Evolutionary conservation across 1,284 basidiomycete species (phyloP).

Genomic region (Inonotus obliquus): DNA sequence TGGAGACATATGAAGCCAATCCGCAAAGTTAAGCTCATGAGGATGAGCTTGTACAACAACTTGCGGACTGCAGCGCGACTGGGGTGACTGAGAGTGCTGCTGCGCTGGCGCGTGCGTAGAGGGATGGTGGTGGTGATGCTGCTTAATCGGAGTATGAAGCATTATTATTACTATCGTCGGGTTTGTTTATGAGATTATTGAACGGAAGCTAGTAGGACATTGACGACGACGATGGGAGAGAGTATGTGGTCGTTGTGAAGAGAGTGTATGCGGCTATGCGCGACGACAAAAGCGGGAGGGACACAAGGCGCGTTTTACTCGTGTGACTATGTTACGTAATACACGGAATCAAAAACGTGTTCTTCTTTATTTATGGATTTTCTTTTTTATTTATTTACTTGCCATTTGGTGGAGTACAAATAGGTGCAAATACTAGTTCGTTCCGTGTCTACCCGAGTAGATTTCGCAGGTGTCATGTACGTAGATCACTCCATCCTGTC

Average conservation of each 20-base stretch:
- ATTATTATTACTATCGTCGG: neutral
- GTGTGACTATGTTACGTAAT: neutral
- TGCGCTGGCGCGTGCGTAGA: constrained; percentile 10
- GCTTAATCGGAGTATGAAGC: constrained; percentile 13
- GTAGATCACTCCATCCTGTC: too few relatives aligned
- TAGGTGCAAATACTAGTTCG: too few relatives aligned
- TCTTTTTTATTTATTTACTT: neutral
- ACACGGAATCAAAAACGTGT: constrained; percentile 1
- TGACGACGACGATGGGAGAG: neutral
- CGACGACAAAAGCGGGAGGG: neutral
- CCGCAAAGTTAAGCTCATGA: constrained; percentile 11
- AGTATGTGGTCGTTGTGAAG: neutral
- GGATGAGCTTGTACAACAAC: neutral
- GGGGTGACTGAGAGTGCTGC: neutral
- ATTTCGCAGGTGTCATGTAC: neutral
- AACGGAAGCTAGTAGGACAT: neutral
- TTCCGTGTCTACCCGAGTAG: neutral
- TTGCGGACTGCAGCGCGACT: neutral
- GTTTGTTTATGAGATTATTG: neutral
- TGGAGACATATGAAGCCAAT: constrained; percentile 17
- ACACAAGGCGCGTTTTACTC: neutral
- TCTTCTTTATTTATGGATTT: neutral
- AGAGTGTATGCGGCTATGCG: neutral
- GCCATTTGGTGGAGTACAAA: neutral
- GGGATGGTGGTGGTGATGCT: constrained; percentile 1